Evolutionary conservation across 306 rosid genomes (phyloP).

Genomic region (Fragaria iinumae): DNA sequence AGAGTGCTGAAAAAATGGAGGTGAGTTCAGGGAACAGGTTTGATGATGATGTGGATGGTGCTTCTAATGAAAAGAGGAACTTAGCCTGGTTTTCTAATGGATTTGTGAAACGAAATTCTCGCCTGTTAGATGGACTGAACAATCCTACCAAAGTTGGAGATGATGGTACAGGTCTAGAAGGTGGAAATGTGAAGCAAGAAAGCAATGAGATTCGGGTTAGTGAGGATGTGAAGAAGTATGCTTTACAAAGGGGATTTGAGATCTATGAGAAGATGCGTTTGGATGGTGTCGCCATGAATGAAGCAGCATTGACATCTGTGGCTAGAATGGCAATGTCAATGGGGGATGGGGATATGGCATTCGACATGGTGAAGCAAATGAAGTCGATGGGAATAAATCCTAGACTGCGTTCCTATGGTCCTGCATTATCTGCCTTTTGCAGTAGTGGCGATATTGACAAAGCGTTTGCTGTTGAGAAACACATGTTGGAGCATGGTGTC

Average conservation of each 20-base stretch:
- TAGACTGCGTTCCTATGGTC: conserved; percentile 77
- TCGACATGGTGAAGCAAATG: conserved; percentile 88
- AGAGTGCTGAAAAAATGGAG: conserved; percentile 18
- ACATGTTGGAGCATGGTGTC: conserved; percentile 83
- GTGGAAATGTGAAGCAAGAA: conserved; percentile 31
- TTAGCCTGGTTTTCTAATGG: conserved; percentile 29
- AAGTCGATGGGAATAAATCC: conserved; percentile 76
- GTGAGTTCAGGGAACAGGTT: conserved; percentile 15
- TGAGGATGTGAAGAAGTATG: conserved; percentile 70
- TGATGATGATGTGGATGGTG: conserved; percentile 14
- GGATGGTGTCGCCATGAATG: conserved; percentile 65
- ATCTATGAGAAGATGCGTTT: conserved; percentile 64
- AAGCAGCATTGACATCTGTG: conserved; percentile 88
- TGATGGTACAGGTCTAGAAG: conserved; percentile 21
- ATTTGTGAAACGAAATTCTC: conserved; percentile 26
- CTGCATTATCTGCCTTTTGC: conserved; percentile 72
- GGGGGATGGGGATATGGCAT: conserved; percentile 84
- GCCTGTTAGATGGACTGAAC: conserved; percentile 24
- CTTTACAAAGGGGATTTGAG: conserved; percentile 68
- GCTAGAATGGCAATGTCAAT: conserved; percentile 96
- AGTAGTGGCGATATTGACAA: conserved; percentile 62
- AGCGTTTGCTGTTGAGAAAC: conserved; percentile 79
- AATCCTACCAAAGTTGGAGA: conserved; percentile 18
- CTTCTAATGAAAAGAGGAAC: conserved; percentile 27
- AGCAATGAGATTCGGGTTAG: conserved; percentile 42